A percentile compares a stretch with the other conserved stretches of the same genome.
Conservation (phyloP, 768 basidiomycete species). For the Leucocoprinus birnbaumii region DNA sequence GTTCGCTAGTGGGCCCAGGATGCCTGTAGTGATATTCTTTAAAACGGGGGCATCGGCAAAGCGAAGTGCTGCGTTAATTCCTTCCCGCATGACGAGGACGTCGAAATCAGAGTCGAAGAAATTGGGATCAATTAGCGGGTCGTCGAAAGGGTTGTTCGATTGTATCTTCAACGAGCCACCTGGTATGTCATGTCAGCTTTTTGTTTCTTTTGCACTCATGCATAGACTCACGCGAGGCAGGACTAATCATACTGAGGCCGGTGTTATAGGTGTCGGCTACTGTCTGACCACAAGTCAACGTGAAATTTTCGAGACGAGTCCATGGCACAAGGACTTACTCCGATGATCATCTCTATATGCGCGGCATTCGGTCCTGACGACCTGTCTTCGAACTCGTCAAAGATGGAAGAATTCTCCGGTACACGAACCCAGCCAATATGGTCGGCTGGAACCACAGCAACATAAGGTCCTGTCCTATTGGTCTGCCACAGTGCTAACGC, state of each 20-base stretch:
- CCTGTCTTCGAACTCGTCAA: constrained; percentile 10
- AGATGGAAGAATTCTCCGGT: constrained; percentile 1
- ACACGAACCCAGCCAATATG: constrained; percentile 2
- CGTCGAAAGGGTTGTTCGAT: constrained; percentile 4
- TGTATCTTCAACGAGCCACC: constrained; percentile 8
- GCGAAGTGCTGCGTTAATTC: constrained; percentile 13
- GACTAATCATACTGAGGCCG: neutral
- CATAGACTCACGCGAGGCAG: constrained; percentile 10
- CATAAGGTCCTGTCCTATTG: constrained; percentile 12
- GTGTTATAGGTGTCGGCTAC: neutral
- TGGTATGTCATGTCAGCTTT: neutral
- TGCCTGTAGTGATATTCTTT: constrained; percentile 14
- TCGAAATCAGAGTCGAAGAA: constrained; percentile 14
- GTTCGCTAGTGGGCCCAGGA: constrained; percentile 6
- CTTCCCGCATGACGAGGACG: constrained; percentile 18
- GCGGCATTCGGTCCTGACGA: constrained; percentile 10
- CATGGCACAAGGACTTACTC: too few species aligned
- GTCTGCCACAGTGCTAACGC: constrained; percentile 12
- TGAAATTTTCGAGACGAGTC: neutral
- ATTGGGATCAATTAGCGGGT: neutral
- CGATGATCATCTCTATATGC: constrained; percentile 12
- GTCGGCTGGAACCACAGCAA: neutral
- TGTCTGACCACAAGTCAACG: neutral
- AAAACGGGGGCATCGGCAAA: constrained; percentile 20
- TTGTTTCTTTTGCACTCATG: too few species aligned